A percentile compares a stretch with the other conserved stretches of the same genome.
Evolutionary conservation across 2,329 filamentous ascomycete species (phyloP).

Genomic region (Knufia fluminis): DNA sequence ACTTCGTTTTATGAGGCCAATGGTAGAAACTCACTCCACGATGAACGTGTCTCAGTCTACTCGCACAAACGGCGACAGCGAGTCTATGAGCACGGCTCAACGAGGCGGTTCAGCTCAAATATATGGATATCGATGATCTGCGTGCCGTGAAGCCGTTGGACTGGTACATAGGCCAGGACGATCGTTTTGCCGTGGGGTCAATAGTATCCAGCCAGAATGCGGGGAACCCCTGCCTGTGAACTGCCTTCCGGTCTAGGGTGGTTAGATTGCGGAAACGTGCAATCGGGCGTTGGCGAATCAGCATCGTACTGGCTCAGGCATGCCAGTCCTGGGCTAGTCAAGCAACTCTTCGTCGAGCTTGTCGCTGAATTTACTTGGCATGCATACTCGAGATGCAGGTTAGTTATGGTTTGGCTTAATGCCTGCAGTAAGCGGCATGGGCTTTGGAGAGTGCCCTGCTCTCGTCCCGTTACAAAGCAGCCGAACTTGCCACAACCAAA

Average conservation of each 20-base stretch:
- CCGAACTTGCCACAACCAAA: background rate
- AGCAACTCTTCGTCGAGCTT: background rate
- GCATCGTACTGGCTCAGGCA: background rate
- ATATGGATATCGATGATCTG: background rate
- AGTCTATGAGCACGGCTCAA: background rate
- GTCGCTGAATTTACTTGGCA: background rate
- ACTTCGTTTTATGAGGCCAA: background rate
- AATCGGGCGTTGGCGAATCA: background rate
- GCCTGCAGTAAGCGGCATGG: background rate
- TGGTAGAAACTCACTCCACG: background rate
- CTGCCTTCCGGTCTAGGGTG: background rate
- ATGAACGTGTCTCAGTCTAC: background rate
- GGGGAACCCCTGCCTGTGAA: background rate
- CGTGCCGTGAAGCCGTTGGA: background rate
- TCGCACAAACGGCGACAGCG: background rate
- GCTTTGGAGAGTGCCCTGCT: background rate
- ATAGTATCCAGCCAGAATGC: background rate
- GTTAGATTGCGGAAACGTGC: too few species aligned
- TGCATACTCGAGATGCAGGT: too few species aligned
- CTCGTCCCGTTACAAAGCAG: background rate
- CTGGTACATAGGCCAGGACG: background rate
- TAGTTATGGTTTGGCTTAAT: background rate
- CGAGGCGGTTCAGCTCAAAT: background rate
- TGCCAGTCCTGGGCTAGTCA: background rate
- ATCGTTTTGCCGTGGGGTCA: conserved; percentile 1